Evolutionary conservation across 768 basidiomycete species (phyloP), one percentile per base, ranked within the genome.

Genomic region (Asterophora parasitica): DNA sequence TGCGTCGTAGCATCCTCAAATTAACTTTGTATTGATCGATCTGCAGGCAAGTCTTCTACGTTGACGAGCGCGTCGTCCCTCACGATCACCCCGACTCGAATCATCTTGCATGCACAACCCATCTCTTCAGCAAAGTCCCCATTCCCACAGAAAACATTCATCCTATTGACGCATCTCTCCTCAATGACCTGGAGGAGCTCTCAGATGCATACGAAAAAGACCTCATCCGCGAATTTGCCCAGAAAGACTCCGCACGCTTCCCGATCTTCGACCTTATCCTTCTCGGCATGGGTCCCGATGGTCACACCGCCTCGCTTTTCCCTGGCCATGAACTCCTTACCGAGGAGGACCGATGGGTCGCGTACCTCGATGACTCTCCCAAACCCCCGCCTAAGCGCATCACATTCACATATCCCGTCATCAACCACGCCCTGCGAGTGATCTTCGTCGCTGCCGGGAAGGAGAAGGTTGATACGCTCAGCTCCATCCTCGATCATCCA

Each of bases 271-370:
- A 99, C 64, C 82, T 99, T 63, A 88, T 98, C 70, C 81, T 99
- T 36, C 85, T 99, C 43, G 96, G 96, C 41, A 84, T 94, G 79
- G 96, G 96, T 26, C 90, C 89, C 4, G 96, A 97, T 64, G 95
- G 95, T n/a, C 96, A 99, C 74, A 98, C 95, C 34, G 92, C 88
- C 52, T 93, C 90, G 6, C 83, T 99, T 56, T 99, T 99, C 81
- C 96, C 96, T 7, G 88, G 78, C n/a, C 95, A 98, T 62, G 66
- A 69, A 17, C 77, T 97, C 32, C 78, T 99, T 41, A 51, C 69
- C n/a, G 95, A 96, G 69, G 79, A 75, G 42, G 91, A 92, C 65
- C 80, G 90, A 50, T 99, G 96, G 96, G 89, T 99, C 17, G 95
- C 94, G 1, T 87, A 82, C 65, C 73, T 99, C 59, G 83, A 88